A percentile compares a stretch with the other conserved stretches of the same genome.
phyloP scores from a whole-genome alignment of 768 basidiomycete genomes.

The Multifurca ochricompacta region DNA sequence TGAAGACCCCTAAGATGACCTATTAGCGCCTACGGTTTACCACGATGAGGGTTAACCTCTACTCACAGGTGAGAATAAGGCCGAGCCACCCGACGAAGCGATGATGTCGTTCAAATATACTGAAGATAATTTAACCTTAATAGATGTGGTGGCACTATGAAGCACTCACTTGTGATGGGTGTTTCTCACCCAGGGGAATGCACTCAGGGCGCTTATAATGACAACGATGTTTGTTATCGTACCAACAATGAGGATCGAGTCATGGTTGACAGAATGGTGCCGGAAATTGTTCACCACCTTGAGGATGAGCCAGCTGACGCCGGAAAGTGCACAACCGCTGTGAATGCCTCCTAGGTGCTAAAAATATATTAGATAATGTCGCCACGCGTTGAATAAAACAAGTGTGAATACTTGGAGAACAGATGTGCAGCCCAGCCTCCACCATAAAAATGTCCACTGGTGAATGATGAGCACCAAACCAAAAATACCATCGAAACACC shows the following conservation, averaged over 20 bases:
- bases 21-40: neutral
- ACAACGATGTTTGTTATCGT: slow-evolving; percentile 35
- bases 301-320: slow-evolving; percentile 32
- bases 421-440: slow-evolving; percentile 64
- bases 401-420: slow-evolving; percentile 47
- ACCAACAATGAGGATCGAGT: slow-evolving; percentile 32
- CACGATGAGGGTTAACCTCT: neutral
- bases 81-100: slow-evolving; percentile 38
- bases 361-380: slow-evolving; percentile 2
- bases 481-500: neutral
- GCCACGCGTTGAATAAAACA: neutral
- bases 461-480: neutral
- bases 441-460: slow-evolving; percentile 69
- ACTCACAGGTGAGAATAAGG: slow-evolving; percentile 23
- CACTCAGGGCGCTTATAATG: slow-evolving; percentile 31
- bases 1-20: slow-evolving; percentile 33
- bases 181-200: slow-evolving; percentile 38
- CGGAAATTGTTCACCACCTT: slow-evolving; percentile 32
- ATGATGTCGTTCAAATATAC: slow-evolving; percentile 37
- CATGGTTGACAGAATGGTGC: slow-evolving; percentile 29
- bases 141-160: neutral
- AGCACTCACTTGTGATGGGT: slow-evolving; percentile 35
- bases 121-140: slow-evolving; percentile 22
- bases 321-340: slow-evolving; percentile 36
- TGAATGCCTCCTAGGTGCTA: slow-evolving; percentile 40